Percentiles rank a stretch among this genome's conserved stretches.
These are phyloP conservation scores for Sambucus nigra DNA, from an alignment of 129 eudicot species.

Conservation along the genomic window DNA sequence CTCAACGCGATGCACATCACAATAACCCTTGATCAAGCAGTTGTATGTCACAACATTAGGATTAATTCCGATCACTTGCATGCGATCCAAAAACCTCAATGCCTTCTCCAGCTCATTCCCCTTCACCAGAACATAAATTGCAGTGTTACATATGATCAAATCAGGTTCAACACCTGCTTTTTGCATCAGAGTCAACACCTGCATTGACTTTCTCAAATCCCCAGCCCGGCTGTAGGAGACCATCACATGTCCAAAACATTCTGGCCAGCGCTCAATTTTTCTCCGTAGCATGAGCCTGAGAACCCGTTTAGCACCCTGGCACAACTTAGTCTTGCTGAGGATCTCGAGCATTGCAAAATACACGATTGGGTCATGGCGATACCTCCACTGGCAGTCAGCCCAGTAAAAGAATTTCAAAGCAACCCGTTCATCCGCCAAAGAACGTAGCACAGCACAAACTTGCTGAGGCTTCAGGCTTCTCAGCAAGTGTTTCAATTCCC, in stretches of 20 bases:
- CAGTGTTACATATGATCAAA: slow-evolving; percentile 49
- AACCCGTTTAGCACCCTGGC: slow-evolving; percentile 67
- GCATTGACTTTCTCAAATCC: slow-evolving; percentile 54
- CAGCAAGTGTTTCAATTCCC: slow-evolving; percentile 42
- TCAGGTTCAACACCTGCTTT: slow-evolving; percentile 45
- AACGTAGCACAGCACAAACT: slow-evolving; percentile 52
- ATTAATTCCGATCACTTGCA: slow-evolving; percentile 47
- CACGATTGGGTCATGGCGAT: slow-evolving; percentile 57
- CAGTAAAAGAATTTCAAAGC: slow-evolving; percentile 75
- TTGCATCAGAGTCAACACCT: slow-evolving; percentile 57
- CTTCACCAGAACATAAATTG: slow-evolving; percentile 66
- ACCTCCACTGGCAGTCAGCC: slow-evolving; percentile 86
- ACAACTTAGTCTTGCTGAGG: slow-evolving; percentile 64
- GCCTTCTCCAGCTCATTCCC: slow-evolving; percentile 56
- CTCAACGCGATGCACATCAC: slow-evolving; percentile 42
- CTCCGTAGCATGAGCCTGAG: slow-evolving; percentile 64
- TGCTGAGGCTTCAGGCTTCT: slow-evolving; percentile 64
- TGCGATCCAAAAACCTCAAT: slow-evolving; percentile 48
- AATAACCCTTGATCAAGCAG: slow-evolving; percentile 82
- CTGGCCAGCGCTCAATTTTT: slow-evolving; percentile 26
- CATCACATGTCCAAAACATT: slow-evolving; percentile 64
- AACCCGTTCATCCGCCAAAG: slow-evolving; percentile 56
- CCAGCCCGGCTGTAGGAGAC: slow-evolving; percentile 74
- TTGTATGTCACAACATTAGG: slow-evolving; percentile 75
- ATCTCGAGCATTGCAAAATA: slow-evolving; percentile 67